Evolutionary conservation across 192 early-diverging fungal genomes (phyloP), one percentile per base, ranked within the genome.

Genomic region (Geosiphon pyriformis): DNA sequence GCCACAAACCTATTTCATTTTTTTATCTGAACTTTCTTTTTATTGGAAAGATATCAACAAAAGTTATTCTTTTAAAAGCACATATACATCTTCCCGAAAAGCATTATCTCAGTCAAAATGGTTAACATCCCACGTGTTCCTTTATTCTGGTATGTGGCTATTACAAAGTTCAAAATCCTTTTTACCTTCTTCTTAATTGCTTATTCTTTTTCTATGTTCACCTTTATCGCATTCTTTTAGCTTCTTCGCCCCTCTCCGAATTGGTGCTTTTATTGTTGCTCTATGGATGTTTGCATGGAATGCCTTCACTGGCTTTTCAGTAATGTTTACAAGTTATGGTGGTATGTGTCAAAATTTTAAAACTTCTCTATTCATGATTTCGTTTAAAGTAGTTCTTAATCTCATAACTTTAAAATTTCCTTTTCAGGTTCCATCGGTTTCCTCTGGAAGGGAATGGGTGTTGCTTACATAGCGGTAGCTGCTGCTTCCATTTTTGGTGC

Each of bases 261-360:
- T 59, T n/a, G 57, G 57, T 20, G 57, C 57, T 22, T 59, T 59
- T 4, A 35, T 59, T 33, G 33, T 59, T 25, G n/a, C 57, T 2
- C 31, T 20, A 22, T 59, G 29, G 31, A 42, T 37, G 27, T 59
- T 59, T 6, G n/a, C 34, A n/a, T 59, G 57, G 57, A 33, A 22
- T 59, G 11, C 31, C 22, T 59, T 34, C 34, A 12, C 31, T 59
- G 57, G 57, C 6, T 10, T 59, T 7, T 1, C 31, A 33, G 4
- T 20, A 18, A 4, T 59, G 6, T 20, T 33, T 3, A 23, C n/a
- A 6, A 10, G 12, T 34, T 35, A 31, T 7, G 31, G 57, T 17
- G 26, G 57, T 59, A 59, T 20, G 57, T 59, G 20, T 33, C 35
- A 31, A 7, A 1, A n/a, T 20, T 7, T 22, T 20, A 0, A 3